Percentiles rank a stretch among this genome's conserved stretches.
Evolutionary conservation across 371 early-diverging fungal species (phyloP).

Genomic region (Mortierella sp.): DNA sequence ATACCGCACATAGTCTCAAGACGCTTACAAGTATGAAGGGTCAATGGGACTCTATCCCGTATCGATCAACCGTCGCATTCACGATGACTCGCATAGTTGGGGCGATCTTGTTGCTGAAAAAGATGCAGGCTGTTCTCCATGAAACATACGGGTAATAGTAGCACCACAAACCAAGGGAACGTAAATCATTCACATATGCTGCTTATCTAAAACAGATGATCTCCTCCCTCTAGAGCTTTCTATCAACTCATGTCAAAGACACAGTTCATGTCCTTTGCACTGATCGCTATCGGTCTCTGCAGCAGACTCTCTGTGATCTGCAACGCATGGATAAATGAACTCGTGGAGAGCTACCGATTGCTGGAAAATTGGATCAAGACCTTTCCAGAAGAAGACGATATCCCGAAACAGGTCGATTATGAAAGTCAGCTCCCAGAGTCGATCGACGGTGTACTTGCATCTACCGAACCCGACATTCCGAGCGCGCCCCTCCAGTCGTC

Average conservation of each 20-base stretch:
- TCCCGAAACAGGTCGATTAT: slow-evolving; percentile 10
- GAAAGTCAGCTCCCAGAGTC: slow-evolving; percentile 43
- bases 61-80: slow-evolving; percentile 42
- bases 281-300: slow-evolving; percentile 47
- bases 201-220: too few relatives aligned
- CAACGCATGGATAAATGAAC: slow-evolving; percentile 43
- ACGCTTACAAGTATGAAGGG: slow-evolving; percentile 6
- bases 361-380: slow-evolving; percentile 30
- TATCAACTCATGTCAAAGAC: slow-evolving; percentile 50
- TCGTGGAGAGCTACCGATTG: slow-evolving; percentile 33
- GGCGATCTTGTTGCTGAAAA: slow-evolving; percentile 22
- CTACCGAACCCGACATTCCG: not conserved
- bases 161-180: too few relatives aligned
- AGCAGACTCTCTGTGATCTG: slow-evolving; percentile 45
- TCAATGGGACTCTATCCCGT: slow-evolving; percentile 49
- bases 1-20: slow-evolving; percentile 42
- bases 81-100: slow-evolving; percentile 42
- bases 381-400: slow-evolving; percentile 25
- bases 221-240: too few relatives aligned
- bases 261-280: slow-evolving; percentile 56
- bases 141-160: slow-evolving; percentile 54
- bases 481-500: not conserved
- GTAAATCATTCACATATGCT: too few relatives aligned
- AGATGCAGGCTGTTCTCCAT: slow-evolving; percentile 26
- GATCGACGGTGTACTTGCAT: slow-evolving; percentile 8